These are phyloP conservation scores for Candolleomyces aberdarensis DNA, from an alignment of 768 basidiomycete genomes.

Conservation along the genomic window DNA sequence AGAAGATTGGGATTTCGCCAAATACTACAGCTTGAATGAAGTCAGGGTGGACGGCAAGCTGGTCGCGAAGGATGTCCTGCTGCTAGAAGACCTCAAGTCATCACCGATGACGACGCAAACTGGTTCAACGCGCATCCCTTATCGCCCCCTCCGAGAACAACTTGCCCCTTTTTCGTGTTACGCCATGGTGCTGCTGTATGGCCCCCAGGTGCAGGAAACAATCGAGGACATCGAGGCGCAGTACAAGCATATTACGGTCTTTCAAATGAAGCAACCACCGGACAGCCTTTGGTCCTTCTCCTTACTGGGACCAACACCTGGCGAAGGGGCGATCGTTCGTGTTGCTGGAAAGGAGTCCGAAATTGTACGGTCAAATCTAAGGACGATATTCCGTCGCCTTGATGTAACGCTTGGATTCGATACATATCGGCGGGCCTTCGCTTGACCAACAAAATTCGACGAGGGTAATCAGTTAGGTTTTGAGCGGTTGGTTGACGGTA, in stretches of 20 bases:
- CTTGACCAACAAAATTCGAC: conserved; percentile 20
- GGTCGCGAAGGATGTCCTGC: conserved; percentile 72
- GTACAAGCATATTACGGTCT: conserved; percentile 60
- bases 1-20: conserved; percentile 88
- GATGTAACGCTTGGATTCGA: conserved; percentile 59
- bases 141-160: conserved; percentile 52
- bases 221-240: conserved; percentile 44
- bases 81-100: conserved; percentile 55
- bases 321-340: conserved; percentile 55
- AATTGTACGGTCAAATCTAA: conserved; percentile 68
- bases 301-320: conserved; percentile 35
- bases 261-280: conserved; percentile 55
- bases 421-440: conserved; percentile 61
- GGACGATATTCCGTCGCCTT: conserved; percentile 46
- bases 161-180: conserved; percentile 87
- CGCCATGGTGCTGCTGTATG: conserved; percentile 79
- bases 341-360: conserved; percentile 78
- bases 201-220: conserved; percentile 52
- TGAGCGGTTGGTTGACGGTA: too few relatives aligned
- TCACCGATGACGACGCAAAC: conserved; percentile 16
- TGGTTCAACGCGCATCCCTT: conserved; percentile 18
- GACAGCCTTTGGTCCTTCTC: conserved; percentile 83
- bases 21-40: conserved; percentile 85
- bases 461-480: too few relatives aligned
- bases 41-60: conserved; percentile 62